These are phyloP conservation scores for Verticillium alfalfae DNA, from an alignment of 2,329 filamentous ascomycete genomes.

Conservation along the genomic window DNA sequence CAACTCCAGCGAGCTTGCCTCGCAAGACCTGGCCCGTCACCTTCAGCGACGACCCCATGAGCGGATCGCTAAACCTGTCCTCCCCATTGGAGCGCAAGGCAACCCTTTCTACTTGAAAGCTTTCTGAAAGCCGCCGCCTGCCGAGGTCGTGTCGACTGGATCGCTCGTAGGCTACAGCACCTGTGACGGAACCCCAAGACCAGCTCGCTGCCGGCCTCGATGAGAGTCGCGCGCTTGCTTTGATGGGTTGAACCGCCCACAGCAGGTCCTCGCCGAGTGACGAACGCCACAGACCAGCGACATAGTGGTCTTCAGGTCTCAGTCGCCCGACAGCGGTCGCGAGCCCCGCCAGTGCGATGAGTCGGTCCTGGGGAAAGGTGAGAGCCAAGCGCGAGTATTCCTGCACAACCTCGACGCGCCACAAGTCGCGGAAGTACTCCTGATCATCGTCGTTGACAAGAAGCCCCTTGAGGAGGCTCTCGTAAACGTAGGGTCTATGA, in stretches of 20 bases:
- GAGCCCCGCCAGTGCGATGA: not conserved
- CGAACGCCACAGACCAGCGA: not conserved
- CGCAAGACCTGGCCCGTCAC: not conserved
- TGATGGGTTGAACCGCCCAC: not conserved
- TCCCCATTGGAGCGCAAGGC: not conserved
- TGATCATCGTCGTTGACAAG: not conserved
- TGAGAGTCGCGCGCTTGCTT: not conserved
- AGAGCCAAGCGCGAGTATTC: not conserved
- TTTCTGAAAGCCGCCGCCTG: not conserved
- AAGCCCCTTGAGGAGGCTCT: not conserved
- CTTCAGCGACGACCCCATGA: not conserved
- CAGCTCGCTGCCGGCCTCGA: slow-evolving; percentile 14
- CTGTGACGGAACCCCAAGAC: slow-evolving; percentile 3
- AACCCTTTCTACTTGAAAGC: not conserved
- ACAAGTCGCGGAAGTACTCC: not conserved
- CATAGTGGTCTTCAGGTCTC: not conserved
- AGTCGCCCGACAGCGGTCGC: not conserved
- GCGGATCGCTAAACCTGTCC: not conserved
- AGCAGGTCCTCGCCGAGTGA: not conserved
- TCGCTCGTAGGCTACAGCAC: not conserved
- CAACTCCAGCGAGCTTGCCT: not conserved
- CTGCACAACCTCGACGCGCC: not conserved
- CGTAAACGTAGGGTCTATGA: not conserved
- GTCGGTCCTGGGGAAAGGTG: not conserved
- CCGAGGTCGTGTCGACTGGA: not conserved